phyloP scores from a whole-genome alignment of 2,329 filamentous ascomycete species.

The Ilyonectria robusta region DNA sequence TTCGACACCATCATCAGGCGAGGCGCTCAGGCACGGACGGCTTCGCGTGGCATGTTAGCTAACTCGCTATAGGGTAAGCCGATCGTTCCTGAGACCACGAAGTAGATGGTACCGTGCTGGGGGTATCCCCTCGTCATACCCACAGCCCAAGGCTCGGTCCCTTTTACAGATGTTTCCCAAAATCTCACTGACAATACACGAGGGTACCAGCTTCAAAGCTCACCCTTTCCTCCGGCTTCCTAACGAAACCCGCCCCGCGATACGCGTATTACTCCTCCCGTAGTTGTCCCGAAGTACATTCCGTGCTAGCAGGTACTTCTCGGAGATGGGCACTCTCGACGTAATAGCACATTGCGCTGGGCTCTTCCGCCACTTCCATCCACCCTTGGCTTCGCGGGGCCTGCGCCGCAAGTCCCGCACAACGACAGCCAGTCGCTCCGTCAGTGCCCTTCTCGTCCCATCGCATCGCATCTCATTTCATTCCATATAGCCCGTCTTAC shows the following conservation, averaged over 20 bases:
- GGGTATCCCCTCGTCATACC: constrained; percentile 5
- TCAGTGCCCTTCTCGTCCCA: constrained; percentile 32
- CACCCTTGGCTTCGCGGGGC: constrained; percentile 34
- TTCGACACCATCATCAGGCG: constrained; percentile 17
- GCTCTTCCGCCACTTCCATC: constrained; percentile 26
- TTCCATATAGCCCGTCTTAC: constrained; percentile 14
- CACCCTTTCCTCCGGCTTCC: not conserved
- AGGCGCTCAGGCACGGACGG: constrained; percentile 24
- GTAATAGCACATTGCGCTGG: constrained; percentile 2
- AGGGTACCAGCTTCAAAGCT: not conserved
- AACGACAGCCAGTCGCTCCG: constrained; percentile 26
- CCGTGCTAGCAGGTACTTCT: constrained; percentile 37
- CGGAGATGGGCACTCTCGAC: constrained; percentile 15
- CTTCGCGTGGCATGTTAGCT: constrained; percentile 2
- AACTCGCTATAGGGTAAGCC: constrained; percentile 28
- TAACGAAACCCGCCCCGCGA: not conserved
- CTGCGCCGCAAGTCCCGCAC: constrained; percentile 40
- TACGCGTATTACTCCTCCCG: constrained; percentile 10
- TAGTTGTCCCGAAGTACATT: constrained; percentile 35
- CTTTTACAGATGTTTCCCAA: not conserved
- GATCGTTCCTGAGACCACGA: not conserved
- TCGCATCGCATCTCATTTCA: constrained; percentile 24
- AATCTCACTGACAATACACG: not conserved
- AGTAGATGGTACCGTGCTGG: not conserved
- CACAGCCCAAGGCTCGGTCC: not conserved